A percentile compares a stretch with the other conserved stretches of the same genome.
Conservation (phyloP, 1,284 basidiomycete species). For the Leccinum angustisporum region DNA sequence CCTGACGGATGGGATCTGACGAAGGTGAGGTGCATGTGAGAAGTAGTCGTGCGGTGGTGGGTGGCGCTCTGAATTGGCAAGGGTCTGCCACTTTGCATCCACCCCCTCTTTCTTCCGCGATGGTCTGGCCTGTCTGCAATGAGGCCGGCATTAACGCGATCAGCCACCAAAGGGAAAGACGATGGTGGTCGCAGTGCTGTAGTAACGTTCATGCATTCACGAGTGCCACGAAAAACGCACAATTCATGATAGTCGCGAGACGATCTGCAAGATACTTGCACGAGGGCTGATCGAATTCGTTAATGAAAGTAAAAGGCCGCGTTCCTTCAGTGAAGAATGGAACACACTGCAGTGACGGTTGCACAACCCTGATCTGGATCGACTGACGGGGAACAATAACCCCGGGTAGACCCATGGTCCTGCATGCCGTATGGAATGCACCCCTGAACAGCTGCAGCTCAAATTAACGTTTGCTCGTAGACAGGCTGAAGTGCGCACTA, state of each 20-base stretch:
- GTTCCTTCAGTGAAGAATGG: constrained; percentile 9
- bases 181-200: constrained; percentile 5
- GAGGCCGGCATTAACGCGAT: constrained; percentile 15
- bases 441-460: not conserved
- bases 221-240: constrained; percentile 4
- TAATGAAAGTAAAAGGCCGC: constrained; percentile 5
- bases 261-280: constrained; percentile 13
- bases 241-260: constrained; percentile 15
- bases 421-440: not conserved
- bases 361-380: not conserved
- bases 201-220: not conserved
- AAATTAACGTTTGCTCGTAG: not conserved
- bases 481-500: not conserved
- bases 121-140: constrained; percentile 16
- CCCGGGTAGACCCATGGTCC: constrained; percentile 1
- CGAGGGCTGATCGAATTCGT: not conserved
- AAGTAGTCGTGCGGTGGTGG: not conserved
- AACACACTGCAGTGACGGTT: not conserved
- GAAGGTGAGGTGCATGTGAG: not conserved
- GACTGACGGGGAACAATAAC: not conserved
- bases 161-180: constrained; percentile 1
- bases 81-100: constrained; percentile 8
- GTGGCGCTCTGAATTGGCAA: constrained; percentile 4
- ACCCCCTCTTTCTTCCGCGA: constrained; percentile 4
- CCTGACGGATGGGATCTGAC: constrained; percentile 3